Evolutionary conservation across 257 asterid species (phyloP).

Genomic region (Salvia splendens): DNA sequence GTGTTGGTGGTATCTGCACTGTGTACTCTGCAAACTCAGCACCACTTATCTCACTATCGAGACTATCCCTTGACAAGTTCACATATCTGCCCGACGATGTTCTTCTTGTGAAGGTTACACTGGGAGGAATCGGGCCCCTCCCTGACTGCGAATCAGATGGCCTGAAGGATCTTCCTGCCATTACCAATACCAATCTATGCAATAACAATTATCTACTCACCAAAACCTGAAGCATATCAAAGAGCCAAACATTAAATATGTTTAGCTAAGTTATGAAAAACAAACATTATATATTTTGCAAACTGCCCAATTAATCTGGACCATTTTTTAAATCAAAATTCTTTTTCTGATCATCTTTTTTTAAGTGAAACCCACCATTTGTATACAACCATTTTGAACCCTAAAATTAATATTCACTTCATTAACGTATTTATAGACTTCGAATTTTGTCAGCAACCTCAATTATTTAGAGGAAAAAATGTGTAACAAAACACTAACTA

Average conservation of each 20-base stretch:
- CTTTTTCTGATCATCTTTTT: background rate
- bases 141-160: conserved; percentile 47
- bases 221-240: conserved; percentile 40
- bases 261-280: background rate
- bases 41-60: conserved; percentile 87
- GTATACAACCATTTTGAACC: too few relatives aligned
- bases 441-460: too few relatives aligned
- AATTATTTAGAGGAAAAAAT: too few relatives aligned
- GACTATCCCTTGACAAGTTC: conserved; percentile 78
- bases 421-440: too few relatives aligned
- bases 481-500: too few relatives aligned
- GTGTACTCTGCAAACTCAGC: conserved; percentile 68
- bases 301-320: background rate
- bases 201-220: conserved; percentile 33
- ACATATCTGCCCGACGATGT: conserved; percentile 87
- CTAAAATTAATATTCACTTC: too few relatives aligned
- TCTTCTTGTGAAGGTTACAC: conserved; percentile 74
- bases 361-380: conserved; percentile 15
- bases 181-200: conserved; percentile 27
- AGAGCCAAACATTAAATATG: conserved; percentile 19
- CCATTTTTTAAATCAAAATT: conserved; percentile 9
- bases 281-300: background rate
- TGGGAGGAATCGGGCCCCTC: conserved; percentile 46
- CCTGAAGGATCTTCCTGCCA: conserved; percentile 73
- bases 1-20: conserved; percentile 90